phyloP scores from a whole-genome alignment of 2,329 filamentous ascomycete genomes.

The Pseudogymnoascus sp. region DNA sequence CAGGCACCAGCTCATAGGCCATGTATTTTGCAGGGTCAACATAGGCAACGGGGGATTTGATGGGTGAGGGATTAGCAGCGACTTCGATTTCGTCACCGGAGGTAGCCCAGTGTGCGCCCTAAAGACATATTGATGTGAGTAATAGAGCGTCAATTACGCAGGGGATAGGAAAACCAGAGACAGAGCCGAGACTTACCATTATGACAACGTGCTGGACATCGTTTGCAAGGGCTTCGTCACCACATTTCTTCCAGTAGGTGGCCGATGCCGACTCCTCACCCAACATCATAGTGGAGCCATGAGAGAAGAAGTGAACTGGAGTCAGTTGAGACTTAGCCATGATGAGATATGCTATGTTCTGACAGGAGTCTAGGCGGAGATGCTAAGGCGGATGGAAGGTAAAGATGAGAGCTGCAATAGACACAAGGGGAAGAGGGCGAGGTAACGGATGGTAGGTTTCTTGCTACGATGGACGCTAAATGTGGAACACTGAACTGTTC shows the following conservation, averaged over 20 bases:
- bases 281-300: constrained; percentile 66
- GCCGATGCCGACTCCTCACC: constrained; percentile 55
- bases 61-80: constrained; percentile 49
- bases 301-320: constrained; percentile 60
- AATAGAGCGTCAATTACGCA: neutral
- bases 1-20: constrained; percentile 52
- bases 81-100: constrained; percentile 50
- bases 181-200: constrained; percentile 40
- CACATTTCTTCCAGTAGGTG: constrained; percentile 57
- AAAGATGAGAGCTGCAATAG: neutral
- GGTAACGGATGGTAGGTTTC: neutral
- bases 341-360: neutral
- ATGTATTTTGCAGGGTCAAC: constrained; percentile 58
- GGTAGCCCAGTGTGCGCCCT: constrained; percentile 61
- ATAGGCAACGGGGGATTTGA: constrained; percentile 57
- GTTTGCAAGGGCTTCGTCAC: constrained; percentile 52
- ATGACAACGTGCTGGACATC: constrained; percentile 56
- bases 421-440: neutral
- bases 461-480: neutral
- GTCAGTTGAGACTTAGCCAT: constrained; percentile 25
- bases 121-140: neutral
- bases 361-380: neutral
- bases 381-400: neutral
- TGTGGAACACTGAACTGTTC: neutral
- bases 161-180: neutral